Base-by-base conservation (phyloP, 2,329 filamentous ascomycete genomes). In the Trichoderma harzianum region DNA sequence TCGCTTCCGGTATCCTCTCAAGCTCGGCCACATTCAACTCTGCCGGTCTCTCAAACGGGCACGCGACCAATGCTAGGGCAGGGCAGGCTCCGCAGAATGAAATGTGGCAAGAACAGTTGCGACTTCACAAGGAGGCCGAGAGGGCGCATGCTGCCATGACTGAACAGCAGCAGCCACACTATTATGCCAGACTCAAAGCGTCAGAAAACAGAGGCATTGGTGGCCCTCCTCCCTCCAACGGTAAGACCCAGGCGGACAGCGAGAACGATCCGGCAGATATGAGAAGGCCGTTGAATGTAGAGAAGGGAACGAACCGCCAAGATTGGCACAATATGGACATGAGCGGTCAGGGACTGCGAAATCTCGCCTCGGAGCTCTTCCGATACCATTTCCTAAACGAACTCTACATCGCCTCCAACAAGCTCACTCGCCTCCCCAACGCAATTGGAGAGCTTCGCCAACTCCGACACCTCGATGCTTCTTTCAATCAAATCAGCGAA, bases 321-420 rank as follows among this genome's bases (percentile, higher is more conserved):
- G 92, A 95, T 78, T 98, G 96, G 96, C 90, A 93, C 80, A 94
- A 95, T 75, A 86, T 99, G 76, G 96, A 99, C 82, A 91, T 98
- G 80, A 96, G 95, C 76, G 96, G 96, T n/a, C 96, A 98, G 83
- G 95, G 95, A 24, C 85, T 99, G 63, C 92, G 94, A 76, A 93
- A 94, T 72, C 86, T 99, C 36, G 91, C 94, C 1, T 84, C 89
- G 10, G 89, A 92, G 58, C 86, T 99, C 36, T 98, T 98, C 84
- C 87, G 88, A 76, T 99, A 98, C 82, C 88, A 88, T 58, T 98
- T 99, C 81, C 85, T 99, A 71, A 93, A 93, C 75, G 95, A 97
- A 82, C 88, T 99, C 34, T 98, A 97, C 81, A 90, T 99, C 74
- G 94, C 94, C 77, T 95, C 94, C 76, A 99, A 99, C 86, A 95